Conservation (phyloP, 768 basidiomycete species). For the Pleurotus djamor region DNA sequence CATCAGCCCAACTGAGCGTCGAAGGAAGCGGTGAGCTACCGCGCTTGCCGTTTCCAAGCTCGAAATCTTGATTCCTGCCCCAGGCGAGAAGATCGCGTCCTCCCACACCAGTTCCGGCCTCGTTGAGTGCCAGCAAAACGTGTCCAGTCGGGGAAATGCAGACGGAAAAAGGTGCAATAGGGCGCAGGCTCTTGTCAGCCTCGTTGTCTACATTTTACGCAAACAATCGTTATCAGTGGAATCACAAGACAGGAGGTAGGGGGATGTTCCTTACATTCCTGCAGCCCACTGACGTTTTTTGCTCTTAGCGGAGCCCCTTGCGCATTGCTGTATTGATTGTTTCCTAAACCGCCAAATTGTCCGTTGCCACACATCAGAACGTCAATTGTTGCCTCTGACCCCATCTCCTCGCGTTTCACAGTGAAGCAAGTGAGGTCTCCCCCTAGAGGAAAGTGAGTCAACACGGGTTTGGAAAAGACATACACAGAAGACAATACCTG, state of each 20-base stretch:
- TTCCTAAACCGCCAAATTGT: constrained; percentile 78
- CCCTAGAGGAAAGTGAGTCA: constrained; percentile 32
- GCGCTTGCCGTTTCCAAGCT: constrained; percentile 75
- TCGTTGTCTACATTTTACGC: constrained; percentile 57
- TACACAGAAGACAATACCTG: constrained; percentile 37
- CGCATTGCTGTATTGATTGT: constrained; percentile 62
- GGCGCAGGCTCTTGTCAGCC: constrained; percentile 49
- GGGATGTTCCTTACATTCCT: constrained; percentile 68
- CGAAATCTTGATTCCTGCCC: constrained; percentile 73
- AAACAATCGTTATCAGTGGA: constrained; percentile 6
- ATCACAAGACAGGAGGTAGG: neutral
- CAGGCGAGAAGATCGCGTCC: constrained; percentile 70
- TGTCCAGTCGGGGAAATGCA: constrained; percentile 77
- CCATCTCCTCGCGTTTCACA: constrained; percentile 46
- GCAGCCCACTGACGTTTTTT: constrained; percentile 77
- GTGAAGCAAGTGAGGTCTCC: constrained; percentile 80
- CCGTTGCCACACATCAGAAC: constrained; percentile 83
- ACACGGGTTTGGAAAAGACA: neutral
- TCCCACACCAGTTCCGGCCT: constrained; percentile 34
- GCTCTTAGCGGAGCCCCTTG: constrained; percentile 71
- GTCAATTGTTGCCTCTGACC: constrained; percentile 28
- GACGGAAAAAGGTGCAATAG: constrained; percentile 61
- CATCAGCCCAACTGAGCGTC: constrained; percentile 46
- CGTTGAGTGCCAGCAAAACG: constrained; percentile 71
- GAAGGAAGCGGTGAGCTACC: constrained; percentile 55